phyloP scores from a whole-genome alignment of 306 rosid species.

The Cicer judaicum region DNA sequence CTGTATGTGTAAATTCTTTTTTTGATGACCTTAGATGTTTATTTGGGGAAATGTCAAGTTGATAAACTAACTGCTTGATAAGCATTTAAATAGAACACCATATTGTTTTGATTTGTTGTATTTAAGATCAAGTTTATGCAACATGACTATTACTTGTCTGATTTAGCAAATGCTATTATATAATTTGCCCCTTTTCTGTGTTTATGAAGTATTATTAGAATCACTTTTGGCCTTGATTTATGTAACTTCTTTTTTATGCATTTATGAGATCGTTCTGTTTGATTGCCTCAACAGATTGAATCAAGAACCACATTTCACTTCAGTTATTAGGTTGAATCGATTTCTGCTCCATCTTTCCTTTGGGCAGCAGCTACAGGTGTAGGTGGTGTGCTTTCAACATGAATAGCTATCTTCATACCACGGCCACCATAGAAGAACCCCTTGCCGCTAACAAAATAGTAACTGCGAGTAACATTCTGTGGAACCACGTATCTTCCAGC shows the following conservation, averaged over 20 bases:
- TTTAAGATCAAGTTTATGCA: not conserved
- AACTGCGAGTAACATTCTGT: constrained; percentile 70
- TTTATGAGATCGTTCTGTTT: not conserved
- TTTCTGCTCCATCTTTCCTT: constrained; percentile 29
- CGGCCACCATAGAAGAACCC: constrained; percentile 90
- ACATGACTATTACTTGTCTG: not conserved
- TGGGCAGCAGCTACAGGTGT: constrained; percentile 61
- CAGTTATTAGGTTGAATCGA: not conserved
- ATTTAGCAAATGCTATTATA: not conserved
- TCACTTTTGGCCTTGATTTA: constrained; percentile 7
- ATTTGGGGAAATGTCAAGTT: constrained; percentile 30
- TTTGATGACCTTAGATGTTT: constrained; percentile 30
- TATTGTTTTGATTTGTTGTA: not conserved
- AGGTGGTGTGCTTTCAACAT: constrained; percentile 74
- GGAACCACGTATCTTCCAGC: constrained; percentile 97
- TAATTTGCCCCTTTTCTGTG: not conserved
- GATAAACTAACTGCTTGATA: constrained; percentile 14
- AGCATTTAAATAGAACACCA: constrained; percentile 20
- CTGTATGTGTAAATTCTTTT: constrained; percentile 17
- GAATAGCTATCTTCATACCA: constrained; percentile 78
- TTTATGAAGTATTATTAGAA: not conserved
- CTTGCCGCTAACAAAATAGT: constrained; percentile 80
- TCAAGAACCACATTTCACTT: constrained; percentile 1
- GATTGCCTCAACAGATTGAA: not conserved
- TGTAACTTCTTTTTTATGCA: not conserved